phyloP scores from a whole-genome alignment of 2,329 filamentous ascomycete species.

The Leptodontidium sp. region DNA sequence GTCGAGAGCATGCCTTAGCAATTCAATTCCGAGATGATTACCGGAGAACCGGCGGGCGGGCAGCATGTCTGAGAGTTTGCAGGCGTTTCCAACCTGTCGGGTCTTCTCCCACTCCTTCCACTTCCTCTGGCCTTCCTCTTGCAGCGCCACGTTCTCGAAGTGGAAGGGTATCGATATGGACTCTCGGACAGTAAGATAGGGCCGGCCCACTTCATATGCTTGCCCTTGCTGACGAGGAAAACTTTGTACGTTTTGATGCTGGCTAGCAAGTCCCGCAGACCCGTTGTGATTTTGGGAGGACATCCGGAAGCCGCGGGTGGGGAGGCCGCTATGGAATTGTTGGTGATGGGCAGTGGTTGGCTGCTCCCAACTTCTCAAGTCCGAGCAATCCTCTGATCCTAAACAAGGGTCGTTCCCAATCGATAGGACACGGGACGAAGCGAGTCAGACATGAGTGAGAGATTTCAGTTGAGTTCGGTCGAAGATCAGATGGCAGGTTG shows the following conservation, averaged over 20 bases:
- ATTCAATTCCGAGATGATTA: conserved; percentile 14
- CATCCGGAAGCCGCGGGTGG: conserved; percentile 32
- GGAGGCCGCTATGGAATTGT: conserved; percentile 21
- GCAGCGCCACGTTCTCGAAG: conserved; percentile 22
- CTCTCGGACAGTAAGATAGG: conserved; percentile 16
- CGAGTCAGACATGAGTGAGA: conserved; percentile 29
- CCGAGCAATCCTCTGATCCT: conserved; percentile 19
- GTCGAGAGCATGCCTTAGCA: no score
- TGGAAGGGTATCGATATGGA: conserved; percentile 16
- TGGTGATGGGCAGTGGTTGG: conserved; percentile 11
- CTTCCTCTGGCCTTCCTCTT: conserved; percentile 13
- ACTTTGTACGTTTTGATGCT: conserved; percentile 11
- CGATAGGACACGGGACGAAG: conserved; percentile 38
- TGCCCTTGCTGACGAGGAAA: conserved; percentile 4
- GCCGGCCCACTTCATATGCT: conserved; percentile 21
- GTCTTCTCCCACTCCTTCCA: conserved; percentile 21
- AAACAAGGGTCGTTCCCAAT: conserved; percentile 25
- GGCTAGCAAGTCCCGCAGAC: conserved; percentile 26
- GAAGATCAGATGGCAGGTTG: conserved; percentile 28
- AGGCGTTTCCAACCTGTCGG: conserved; percentile 27
- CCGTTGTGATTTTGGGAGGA: conserved; percentile 26
- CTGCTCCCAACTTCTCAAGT: conserved; percentile 4
- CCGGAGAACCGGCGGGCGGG: conserved; percentile 17
- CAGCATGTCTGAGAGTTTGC: conserved; percentile 15
- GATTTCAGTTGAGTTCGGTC: conserved; percentile 20